A percentile compares a stretch with the other conserved stretches of the same genome.
Conservation (phyloP, 805 yeast genomes). For the Ogataea paradorogensis region DNA sequence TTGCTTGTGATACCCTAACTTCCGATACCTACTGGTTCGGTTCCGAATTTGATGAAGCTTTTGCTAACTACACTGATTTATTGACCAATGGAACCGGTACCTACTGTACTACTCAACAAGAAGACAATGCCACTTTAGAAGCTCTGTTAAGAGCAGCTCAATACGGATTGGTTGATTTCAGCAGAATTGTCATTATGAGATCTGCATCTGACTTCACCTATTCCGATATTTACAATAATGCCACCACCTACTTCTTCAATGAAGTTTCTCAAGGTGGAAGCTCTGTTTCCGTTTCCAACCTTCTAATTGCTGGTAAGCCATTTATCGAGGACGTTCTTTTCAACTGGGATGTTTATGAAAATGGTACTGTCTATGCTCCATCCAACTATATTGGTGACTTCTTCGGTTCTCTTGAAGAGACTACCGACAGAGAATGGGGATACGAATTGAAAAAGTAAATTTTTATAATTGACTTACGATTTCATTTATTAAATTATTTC, state of each 20-base stretch:
- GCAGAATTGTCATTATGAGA: constrained; percentile 58
- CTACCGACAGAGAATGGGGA: constrained; percentile 24
- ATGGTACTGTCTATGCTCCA: constrained; percentile 34
- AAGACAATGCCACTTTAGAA: constrained; percentile 65
- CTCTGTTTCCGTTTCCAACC: constrained; percentile 46
- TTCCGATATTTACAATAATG: constrained; percentile 29
- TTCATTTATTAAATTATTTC: not conserved
- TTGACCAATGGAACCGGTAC: constrained; percentile 58
- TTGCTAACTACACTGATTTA: constrained; percentile 44
- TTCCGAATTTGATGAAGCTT: constrained; percentile 46
- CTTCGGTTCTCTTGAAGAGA: constrained; percentile 51
- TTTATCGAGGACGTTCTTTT: constrained; percentile 49
- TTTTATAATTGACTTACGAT: not conserved
- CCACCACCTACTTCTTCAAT: constrained; percentile 50
- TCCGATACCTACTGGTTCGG: constrained; percentile 63
- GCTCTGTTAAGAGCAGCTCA: constrained; percentile 52
- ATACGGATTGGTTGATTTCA: constrained; percentile 53
- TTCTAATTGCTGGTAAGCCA: constrained; percentile 53
- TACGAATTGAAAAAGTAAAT: no score
- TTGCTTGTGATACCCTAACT: constrained; percentile 58
- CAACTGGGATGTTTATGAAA: constrained; percentile 44
- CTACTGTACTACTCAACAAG: constrained; percentile 64
- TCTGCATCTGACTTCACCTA: constrained; percentile 61
- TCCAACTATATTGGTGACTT: constrained; percentile 61
- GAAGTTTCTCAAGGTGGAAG: constrained; percentile 51